Evolutionary conservation across 169 alveolate genomes (phyloP), one percentile per base, ranked within the genome.

Genomic region (Eimeria necatrix): DNA sequence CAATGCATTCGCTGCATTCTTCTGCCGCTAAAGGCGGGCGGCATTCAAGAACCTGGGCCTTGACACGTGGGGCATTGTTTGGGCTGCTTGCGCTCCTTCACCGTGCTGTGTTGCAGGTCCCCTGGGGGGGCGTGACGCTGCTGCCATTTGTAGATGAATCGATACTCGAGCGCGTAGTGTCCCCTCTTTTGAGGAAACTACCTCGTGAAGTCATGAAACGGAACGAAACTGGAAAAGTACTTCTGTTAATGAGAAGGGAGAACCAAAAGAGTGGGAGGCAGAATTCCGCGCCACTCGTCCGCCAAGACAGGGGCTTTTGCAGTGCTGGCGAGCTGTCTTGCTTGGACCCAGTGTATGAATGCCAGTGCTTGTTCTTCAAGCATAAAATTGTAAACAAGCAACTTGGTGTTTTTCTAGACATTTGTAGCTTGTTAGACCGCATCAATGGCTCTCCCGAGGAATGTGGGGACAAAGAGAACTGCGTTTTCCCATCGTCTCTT

Each of bases 121-220:
- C 98, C 2, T 96, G 98, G 98, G 98, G 98, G 24, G 98, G 98
- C 49, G 96, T 96, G 85, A 94, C 98, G n/a, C 80, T 96, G 91
- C 96, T 96, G 59, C 97, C 97, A 18, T 96, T 96, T 73, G 96
- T 96, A 74, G 96, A 96, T 51, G 97, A 96, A 51, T 53, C 22
- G 4, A 68, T 78, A 52, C 88, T 96, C 52, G 91, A 86, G 80
- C 49, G 53, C 51, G 48, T 48, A 56, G 94, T 51, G 14, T 22
- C 53, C 3, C 94, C 94, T 12, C 46, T 71, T 41, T 32, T 84
- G 53, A 41, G 48, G 60, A 76, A 51, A 64, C 71, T 93, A 4
- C 70, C 94, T 8, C 90, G 56, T 1, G 91, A 64, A n/a, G 91
- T 84, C 84, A 41, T n/a, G 60, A 41, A 18, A 74, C 68, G 96